Percentiles rank a stretch among this genome's conserved stretches.
These are phyloP conservation scores for Populus euphratica DNA, from an alignment of 345 rosid species.

Conservation along the genomic window DNA sequence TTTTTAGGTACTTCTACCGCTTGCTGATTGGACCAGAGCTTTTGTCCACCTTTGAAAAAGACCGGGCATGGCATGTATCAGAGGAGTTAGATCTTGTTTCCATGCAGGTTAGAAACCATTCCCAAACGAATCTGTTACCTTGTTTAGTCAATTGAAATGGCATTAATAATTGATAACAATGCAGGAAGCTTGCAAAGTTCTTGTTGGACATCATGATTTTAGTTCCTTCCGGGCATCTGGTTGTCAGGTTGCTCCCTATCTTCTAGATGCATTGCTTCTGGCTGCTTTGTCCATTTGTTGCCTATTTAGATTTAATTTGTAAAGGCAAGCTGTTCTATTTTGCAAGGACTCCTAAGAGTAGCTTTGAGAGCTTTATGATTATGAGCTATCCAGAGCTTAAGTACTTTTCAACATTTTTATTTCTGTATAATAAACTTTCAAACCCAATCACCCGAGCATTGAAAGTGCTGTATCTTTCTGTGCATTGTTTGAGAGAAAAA, in stretches of 20 bases:
- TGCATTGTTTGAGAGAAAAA: too few relatives aligned
- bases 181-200: conserved; percentile 94
- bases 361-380: neutral
- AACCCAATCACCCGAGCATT: too few relatives aligned
- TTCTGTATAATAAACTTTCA: too few relatives aligned
- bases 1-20: conserved; percentile 76
- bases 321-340: neutral
- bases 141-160: conserved; percentile 4
- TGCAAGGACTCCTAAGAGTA: neutral
- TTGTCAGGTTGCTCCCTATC: conserved; percentile 61
- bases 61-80: conserved; percentile 78
- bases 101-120: conserved; percentile 63
- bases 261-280: neutral
- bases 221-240: conserved; percentile 94
- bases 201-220: conserved; percentile 83
- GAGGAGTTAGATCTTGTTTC: conserved; percentile 63
- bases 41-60: conserved; percentile 67
- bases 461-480: too few relatives aligned
- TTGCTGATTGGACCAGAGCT: conserved; percentile 69
- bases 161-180: conserved; percentile 11
- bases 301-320: neutral
- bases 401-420: too few relatives aligned
- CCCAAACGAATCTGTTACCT: neutral
- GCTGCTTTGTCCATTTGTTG: neutral
- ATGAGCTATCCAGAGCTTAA: neutral